phyloP scores from a whole-genome alignment of 306 rosid species.

The Vicia villosa region DNA sequence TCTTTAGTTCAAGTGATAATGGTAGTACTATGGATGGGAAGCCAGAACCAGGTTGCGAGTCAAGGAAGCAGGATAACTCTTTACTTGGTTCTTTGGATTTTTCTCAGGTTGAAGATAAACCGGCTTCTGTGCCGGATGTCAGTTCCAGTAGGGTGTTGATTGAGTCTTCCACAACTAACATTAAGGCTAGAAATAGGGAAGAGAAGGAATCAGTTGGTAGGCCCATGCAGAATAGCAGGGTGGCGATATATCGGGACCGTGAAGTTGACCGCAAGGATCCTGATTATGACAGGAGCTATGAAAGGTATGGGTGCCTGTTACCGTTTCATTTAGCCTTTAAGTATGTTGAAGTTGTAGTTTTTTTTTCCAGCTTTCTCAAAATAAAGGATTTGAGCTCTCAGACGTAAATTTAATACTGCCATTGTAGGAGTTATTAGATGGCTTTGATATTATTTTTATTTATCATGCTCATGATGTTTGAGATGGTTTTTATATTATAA shows the following conservation, averaged over 20 bases:
- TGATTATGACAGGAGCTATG: slow-evolving; percentile 89
- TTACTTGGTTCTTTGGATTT: slow-evolving; percentile 54
- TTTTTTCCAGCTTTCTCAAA: slow-evolving; percentile 1
- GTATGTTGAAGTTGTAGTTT: not conserved
- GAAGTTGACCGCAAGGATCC: slow-evolving; percentile 93
- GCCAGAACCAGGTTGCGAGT: slow-evolving; percentile 60
- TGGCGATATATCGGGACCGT: slow-evolving; percentile 91
- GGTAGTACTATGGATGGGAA: slow-evolving; percentile 50
- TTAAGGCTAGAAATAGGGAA: slow-evolving; percentile 75
- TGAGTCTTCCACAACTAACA: slow-evolving; percentile 60
- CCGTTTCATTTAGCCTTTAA: not conserved
- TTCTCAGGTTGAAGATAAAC: slow-evolving; percentile 65
- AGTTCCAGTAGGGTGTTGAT: slow-evolving; percentile 55
- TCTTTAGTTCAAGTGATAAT: slow-evolving; percentile 65
- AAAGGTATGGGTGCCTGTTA: slow-evolving; percentile 53
- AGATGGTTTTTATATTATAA: not conserved
- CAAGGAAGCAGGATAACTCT: slow-evolving; percentile 56
- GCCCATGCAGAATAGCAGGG: slow-evolving; percentile 71
- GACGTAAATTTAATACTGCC: not conserved
- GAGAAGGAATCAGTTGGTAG: slow-evolving; percentile 79
- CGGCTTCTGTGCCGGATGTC: slow-evolving; percentile 54
- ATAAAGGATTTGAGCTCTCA: not conserved
- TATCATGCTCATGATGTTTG: not conserved
- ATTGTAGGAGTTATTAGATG: not conserved
- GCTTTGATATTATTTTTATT: not conserved